phyloP scores from a whole-genome alignment of 2,329 filamentous ascomycete genomes.

The Ophiostoma australiae region DNA sequence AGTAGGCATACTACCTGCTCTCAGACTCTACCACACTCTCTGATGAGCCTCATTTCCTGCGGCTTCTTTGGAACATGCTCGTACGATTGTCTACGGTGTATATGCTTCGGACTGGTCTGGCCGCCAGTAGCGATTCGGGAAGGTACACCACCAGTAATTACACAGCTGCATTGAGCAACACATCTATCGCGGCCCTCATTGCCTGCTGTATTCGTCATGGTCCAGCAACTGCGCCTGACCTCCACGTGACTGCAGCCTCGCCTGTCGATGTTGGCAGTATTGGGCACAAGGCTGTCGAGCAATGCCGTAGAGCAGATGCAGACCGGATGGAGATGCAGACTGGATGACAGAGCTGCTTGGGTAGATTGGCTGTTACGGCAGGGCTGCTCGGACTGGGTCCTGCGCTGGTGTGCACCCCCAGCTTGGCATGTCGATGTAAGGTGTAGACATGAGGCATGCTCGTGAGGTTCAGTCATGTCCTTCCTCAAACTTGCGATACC shows the following conservation, averaged over 20 bases:
- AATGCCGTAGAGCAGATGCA: not conserved
- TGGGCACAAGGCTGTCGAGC: no score
- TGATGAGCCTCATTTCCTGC: conserved; percentile 8
- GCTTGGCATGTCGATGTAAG: no score
- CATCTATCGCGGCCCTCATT: not conserved
- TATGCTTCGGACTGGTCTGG: not conserved
- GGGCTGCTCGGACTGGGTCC: no score
- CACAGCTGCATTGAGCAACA: not conserved
- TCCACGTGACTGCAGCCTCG: not conserved
- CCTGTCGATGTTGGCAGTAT: not conserved
- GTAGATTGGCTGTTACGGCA: no score
- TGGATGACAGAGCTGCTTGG: no score
- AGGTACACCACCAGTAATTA: not conserved
- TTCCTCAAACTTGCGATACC: no score
- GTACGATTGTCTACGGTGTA: not conserved
- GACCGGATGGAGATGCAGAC: not conserved
- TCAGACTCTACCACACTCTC: not conserved
- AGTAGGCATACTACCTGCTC: not conserved
- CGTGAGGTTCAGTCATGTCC: no score
- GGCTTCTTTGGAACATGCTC: not conserved
- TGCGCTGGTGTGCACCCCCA: no score
- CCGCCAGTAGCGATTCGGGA: not conserved
- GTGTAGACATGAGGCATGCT: no score
- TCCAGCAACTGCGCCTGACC: not conserved
- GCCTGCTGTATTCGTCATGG: not conserved